Conservation (phyloP, 352 stramenopile genomes). For the Phytopythium kandeliae region DNA sequence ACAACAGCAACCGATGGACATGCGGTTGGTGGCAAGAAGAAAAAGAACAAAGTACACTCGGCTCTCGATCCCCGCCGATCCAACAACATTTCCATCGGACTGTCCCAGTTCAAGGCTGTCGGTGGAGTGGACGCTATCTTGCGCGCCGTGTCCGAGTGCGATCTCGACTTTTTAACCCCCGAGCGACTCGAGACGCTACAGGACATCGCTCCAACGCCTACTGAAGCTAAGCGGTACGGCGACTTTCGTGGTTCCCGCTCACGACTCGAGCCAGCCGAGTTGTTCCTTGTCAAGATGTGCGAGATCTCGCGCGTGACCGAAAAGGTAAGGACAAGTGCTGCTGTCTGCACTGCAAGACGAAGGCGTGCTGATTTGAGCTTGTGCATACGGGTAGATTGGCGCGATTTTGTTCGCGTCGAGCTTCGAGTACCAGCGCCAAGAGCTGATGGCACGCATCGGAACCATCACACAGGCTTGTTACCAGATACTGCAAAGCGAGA, state of each 20-base stretch:
- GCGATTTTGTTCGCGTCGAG: slow-evolving; percentile 63
- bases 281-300: slow-evolving; percentile 71
- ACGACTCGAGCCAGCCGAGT: slow-evolving; percentile 47
- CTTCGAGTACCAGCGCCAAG: slow-evolving; percentile 51
- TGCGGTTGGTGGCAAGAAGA: slow-evolving; percentile 12
- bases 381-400: slow-evolving; percentile 33
- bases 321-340: slow-evolving; percentile 29
- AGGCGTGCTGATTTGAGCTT: not conserved
- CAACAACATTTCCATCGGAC: slow-evolving; percentile 78
- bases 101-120: slow-evolving; percentile 67
- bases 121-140: slow-evolving; percentile 46
- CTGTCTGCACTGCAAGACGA: not conserved
- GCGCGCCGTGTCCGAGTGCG: slow-evolving; percentile 34
- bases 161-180: slow-evolving; percentile 54
- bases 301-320: slow-evolving; percentile 59
- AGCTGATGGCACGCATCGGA: slow-evolving; percentile 37
- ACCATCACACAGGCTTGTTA: slow-evolving; percentile 55
- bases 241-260: slow-evolving; percentile 52
- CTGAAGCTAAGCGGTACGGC: slow-evolving; percentile 67
- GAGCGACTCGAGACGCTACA: slow-evolving; percentile 54
- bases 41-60: slow-evolving; percentile 35
- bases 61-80: slow-evolving; percentile 66
- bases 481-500: slow-evolving; percentile 62
- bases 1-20: slow-evolving; percentile 7
- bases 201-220: slow-evolving; percentile 59